Base-by-base conservation (phyloP, 768 basidiomycete species). In the Pleurotus pulmonarius region DNA sequence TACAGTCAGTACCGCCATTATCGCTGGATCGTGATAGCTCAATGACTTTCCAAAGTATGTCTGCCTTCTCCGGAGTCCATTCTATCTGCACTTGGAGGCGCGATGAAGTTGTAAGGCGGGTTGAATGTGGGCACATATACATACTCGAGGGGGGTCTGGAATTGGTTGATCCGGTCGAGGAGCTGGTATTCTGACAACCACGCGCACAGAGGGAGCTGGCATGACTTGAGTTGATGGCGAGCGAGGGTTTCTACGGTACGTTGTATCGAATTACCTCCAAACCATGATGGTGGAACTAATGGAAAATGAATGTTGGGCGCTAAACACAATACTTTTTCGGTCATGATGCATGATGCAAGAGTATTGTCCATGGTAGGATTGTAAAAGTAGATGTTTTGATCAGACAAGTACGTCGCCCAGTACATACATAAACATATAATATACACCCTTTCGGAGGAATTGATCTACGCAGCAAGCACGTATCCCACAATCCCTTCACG, bases 11-110 rank as follows among this genome's bases (percentile, higher is more conserved):
- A 40, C 83, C 88, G 15, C 83, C 81, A 53, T 83, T 85, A 59
- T 91, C 88, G 25, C 80, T 82, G 4, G 85, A 80, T 55, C 90
- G 80, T 34, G 89, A 90, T 62, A 83, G 80, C 53, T 90, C 86
- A 59, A 94, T 92, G 44, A 90, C 88, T 69, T 91, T 90, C 92
- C 92, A 94, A 6, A 94, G 74, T 5, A 90, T 82, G 59, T 87
- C 86, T 45, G 92, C 92, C 68, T 93, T 94, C 57, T 92, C 89
- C 6, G 81, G 61, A 43, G 81, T 90, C 92, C 92, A 94, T 74
- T 89, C 86, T 68, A 94, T 86, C 91, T 93, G 57, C 58, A 53
- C 43, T 53, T 59, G 58, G 55, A 60, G 47, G 56, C 62, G 54
- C 41, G 40, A 39, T 12, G 15, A 38, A 46, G 56, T 43, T 52